Evolutionary conservation across 768 basidiomycete species (phyloP), one percentile per base, ranked within the genome.

Genomic region (Coprinopsis sp.): DNA sequence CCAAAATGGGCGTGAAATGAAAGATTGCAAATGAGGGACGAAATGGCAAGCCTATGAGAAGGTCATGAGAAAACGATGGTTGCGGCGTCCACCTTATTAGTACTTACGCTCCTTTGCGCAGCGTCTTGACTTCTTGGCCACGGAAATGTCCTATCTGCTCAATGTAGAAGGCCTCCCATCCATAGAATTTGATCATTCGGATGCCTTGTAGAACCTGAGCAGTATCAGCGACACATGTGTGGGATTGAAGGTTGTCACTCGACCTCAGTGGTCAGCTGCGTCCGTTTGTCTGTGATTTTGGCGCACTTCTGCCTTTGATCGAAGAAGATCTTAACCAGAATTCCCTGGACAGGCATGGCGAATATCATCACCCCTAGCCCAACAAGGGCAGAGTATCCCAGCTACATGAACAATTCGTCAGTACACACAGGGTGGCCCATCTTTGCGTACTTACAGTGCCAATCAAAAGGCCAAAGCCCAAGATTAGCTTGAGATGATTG

Each of bases 381-480:
- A 18, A 84, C 84, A 14, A 88, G 70, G 0, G 83, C 84, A 1
- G 83, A 85, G 52, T 78, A 79, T 3, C 84, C 83, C 13, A 88
- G 68, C 73, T 82, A 41, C 12, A 19, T 18, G 6, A 23, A 34
- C 11, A 41, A 13, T 10, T 24, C 14, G 37, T 34, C 16, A 37
- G 23, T 22, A 19, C 28, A 22, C 13, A 22, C 23, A 31, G 23
- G 16, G 37, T 12, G 31, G 19, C 34, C 38, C 36, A 19, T n/a
- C n/a, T n/a, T n/a, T n/a, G 29, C n/a, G 28, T 23, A 44, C 75
- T 37, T 46, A 81, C 79, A 50, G 72, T 83, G 49, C 69, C 69
- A 22, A 87, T 73, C 30, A 87, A 68, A 6, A 89, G 72, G 1
- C 74, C 82, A 11, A 84, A 64, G 1, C 79, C 80, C 33, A 84